Evolutionary conservation across 495 filamentous ascomycete genomes (phyloP), one percentile per base, ranked within the genome.

Genomic region (Jackrogersella minutella): DNA sequence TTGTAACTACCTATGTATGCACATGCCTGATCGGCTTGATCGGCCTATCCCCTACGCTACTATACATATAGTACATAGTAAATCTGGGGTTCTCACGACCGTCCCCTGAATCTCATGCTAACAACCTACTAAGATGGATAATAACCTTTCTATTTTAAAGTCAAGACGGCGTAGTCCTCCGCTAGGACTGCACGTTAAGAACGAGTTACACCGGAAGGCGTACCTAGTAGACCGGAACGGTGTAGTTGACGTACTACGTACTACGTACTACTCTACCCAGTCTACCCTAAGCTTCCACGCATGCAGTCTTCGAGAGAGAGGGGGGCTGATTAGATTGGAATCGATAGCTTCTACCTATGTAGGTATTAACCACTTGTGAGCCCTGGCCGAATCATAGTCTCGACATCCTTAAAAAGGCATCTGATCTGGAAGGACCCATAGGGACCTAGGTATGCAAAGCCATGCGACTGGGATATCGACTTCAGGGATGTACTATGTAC

Each of bases 401-500:
- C 53, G 51, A 56, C 19, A 37, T 50, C 41, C 60, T 22, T 49
- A 50, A 63, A 47, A 56, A 44, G 60, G 60, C 40, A 63, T 63
- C 60, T 63, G 51, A 63, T 56, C 60, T 63, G 26, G 33, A 41
- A 55, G 37, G 43, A 33, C 39, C 50, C 40, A 26, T 54, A n/a
- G 22, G 44, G 22, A 10, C 41, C 21, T 11, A 43, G 40, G 7
- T 50, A 28, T 26, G 11, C 10, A 13, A 50, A 40, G 26, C 54
- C 61, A 47, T 59, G 31, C 46, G 30, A 62, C 50, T 53, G 37
- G 30, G 44, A 46, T 49, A 53, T 39, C 46, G 43, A 62, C 30
- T 53, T 9, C 53, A 68, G 58, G 58, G 58, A 62, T 67, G 36
- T 51, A n/a, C n/a, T n/a, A n/a, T n/a, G n/a, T n/a, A n/a, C n/a